Conservation (phyloP, 2,329 filamentous ascomycete genomes). For the Xylariaceae sp. region DNA sequence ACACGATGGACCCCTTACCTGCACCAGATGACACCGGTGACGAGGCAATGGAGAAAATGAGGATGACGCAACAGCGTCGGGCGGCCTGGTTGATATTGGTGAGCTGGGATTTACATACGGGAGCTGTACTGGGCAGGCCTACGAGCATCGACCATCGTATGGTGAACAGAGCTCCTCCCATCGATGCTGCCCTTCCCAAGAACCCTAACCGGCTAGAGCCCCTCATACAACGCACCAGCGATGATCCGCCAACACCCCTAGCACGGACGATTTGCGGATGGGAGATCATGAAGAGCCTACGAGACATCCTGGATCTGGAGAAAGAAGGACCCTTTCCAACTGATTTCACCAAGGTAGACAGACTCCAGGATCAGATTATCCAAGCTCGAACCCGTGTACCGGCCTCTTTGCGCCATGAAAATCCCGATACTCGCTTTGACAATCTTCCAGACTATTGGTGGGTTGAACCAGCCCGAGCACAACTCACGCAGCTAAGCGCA, state of each 20-base stretch:
- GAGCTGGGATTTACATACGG: conserved; percentile 52
- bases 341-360: conserved; percentile 51
- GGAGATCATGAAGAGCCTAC: conserved; percentile 44
- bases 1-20: conserved; percentile 49
- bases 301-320: conserved; percentile 53
- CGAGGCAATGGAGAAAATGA: conserved; percentile 52
- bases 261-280: conserved; percentile 51
- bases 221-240: conserved; percentile 43
- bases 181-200: conserved; percentile 49
- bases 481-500: conserved; percentile 44
- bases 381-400: conserved; percentile 48
- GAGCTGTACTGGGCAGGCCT: conserved; percentile 51
- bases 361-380: conserved; percentile 48
- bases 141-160: conserved; percentile 50
- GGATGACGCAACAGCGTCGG: conserved; percentile 53
- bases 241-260: conserved; percentile 54
- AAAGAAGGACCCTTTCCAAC: conserved; percentile 52
- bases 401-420: conserved; percentile 49
- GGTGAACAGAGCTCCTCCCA: conserved; percentile 45
- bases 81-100: conserved; percentile 54
- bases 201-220: conserved; percentile 46
- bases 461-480: conserved; percentile 44
- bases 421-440: conserved; percentile 57
- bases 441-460: conserved; percentile 49
- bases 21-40: conserved; percentile 41